Conservation (phyloP, 2,329 filamentous ascomycete genomes). For the Aspergillus aculeatus region DNA sequence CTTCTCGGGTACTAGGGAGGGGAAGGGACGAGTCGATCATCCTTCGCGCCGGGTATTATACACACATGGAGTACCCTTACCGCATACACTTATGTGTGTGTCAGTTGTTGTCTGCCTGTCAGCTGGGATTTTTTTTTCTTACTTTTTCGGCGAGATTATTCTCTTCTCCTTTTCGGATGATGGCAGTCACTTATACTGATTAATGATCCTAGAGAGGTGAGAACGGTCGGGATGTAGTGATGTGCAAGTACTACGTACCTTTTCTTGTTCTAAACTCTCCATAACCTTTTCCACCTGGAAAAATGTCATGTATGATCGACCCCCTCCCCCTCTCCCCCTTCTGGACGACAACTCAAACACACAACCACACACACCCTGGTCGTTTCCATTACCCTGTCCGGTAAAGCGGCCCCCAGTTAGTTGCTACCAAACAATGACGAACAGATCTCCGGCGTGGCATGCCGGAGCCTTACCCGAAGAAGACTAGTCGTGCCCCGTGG, state of each 20-base stretch:
- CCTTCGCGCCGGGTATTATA: not conserved
- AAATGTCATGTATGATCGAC: not conserved
- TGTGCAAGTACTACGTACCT: not conserved
- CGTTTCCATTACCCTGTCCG: not conserved
- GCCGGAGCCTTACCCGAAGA: constrained; percentile 10
- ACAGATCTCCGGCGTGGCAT: constrained; percentile 22
- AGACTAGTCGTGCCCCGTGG: constrained; percentile 15
- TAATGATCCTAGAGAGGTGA: too few species aligned
- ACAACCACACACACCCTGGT: not conserved
- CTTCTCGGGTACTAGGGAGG: not conserved
- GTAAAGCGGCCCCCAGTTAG: not conserved
- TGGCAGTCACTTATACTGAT: too few species aligned
- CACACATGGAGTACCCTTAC: not conserved
- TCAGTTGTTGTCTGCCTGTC: not conserved
- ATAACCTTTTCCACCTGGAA: not conserved
- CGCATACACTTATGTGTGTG: not conserved
- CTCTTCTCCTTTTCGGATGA: not conserved
- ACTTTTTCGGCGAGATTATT: not conserved
- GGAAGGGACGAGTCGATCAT: not conserved
- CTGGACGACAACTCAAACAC: not conserved
- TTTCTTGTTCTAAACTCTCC: too few species aligned
- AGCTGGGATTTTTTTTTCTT: not conserved
- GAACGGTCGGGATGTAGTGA: not conserved
- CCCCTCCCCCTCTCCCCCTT: not conserved
- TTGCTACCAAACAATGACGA: not conserved